These are phyloP conservation scores for Filobasidium uniguttulatum DNA, from an alignment of 1,284 basidiomycete species.

Conservation along the genomic window DNA sequence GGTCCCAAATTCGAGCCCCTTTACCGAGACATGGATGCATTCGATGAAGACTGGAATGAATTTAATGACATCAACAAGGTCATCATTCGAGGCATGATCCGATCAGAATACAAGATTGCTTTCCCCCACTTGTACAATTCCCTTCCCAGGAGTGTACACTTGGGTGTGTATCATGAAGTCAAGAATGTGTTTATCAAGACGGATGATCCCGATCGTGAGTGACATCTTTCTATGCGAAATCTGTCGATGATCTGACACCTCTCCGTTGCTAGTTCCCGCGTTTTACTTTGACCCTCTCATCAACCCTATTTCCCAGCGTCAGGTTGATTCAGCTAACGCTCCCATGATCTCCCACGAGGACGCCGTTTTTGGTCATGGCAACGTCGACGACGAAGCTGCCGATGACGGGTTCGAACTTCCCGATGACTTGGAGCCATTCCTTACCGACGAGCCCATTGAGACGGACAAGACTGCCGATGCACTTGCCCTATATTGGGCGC, in stretches of 20 bases:
- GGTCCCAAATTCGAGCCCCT: slow-evolving; percentile 96
- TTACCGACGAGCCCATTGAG: slow-evolving; percentile 66
- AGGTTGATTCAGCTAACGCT: slow-evolving; percentile 66
- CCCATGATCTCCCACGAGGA: slow-evolving; percentile 81
- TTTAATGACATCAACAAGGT: slow-evolving; percentile 99
- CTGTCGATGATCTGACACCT: not conserved
- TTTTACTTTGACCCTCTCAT: slow-evolving; percentile 99
- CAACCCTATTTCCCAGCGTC: slow-evolving; percentile 84
- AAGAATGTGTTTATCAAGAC: slow-evolving; percentile 99
- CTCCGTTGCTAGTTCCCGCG: slow-evolving; percentile 50
- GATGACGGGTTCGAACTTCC: slow-evolving; percentile 82
- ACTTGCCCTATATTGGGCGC: slow-evolving; percentile 97
- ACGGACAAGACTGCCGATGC: slow-evolving; percentile 90
- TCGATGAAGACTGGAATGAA: slow-evolving; percentile 99
- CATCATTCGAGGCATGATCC: slow-evolving; percentile 96
- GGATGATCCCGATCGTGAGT: slow-evolving; percentile 71
- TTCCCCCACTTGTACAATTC: slow-evolving; percentile 99
- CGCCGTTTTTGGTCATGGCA: slow-evolving; percentile 67
- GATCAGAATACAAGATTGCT: slow-evolving; percentile 98
- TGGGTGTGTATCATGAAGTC: slow-evolving; percentile 76
- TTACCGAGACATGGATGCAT: slow-evolving; percentile 82
- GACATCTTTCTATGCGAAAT: not conserved
- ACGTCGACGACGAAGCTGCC: slow-evolving; percentile 44
- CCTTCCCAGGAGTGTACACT: slow-evolving; percentile 82
- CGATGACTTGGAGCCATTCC: slow-evolving; percentile 67